Base-by-base conservation (phyloP, 2,329 filamentous ascomycete species). In the Paecilomyces niveus region DNA sequence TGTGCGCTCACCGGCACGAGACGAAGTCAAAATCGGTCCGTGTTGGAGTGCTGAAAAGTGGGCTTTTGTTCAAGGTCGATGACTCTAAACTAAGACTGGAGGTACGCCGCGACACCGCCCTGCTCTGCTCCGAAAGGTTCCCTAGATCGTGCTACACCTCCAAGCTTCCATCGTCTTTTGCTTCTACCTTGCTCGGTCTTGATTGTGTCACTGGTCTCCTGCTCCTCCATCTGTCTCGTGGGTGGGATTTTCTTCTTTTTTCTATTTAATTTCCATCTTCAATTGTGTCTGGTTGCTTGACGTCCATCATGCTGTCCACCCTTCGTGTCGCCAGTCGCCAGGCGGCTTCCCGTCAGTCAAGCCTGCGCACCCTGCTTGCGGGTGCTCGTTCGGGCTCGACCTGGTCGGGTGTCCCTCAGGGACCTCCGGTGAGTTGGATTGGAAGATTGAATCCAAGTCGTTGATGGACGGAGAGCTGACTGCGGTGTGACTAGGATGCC, bases 341-440 rank as follows among this genome's bases (percentile, higher is more conserved):
- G 63, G 71, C 72, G 69, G 73, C 67, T 59, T 66, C 69, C 65
- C 73, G 70, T 64, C 69, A 76, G 65, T 70, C 72, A 61, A 69
- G 67, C 64, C 59, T 74, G 67, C 74, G 75, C 64, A 66, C 70
- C 59, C 64, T 75, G 24, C 59, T 74, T 59, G 68, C 72, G 59
- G 78, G 78, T 66, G 74, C 80, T 64, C 80, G 84, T 72, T 84
- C 87, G 68, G 87, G 85, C 67, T 96, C 92, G 61, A 90, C 89
- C 66, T 97, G 93, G 92, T 85, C 90, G 72, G 89, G 89, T 71
- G 91, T 97, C 58, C 88, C 90, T 66, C 90, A 97, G 80, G 93
- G 93, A 64, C 93, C 93, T 84, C 92, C 93, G 73, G 92, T 94
- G 85, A 78, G 89, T 85, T 49, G 31, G 21, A 50, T 50, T 32